These are phyloP conservation scores for Fusarium nanum DNA, from an alignment of 2,329 filamentous ascomycete genomes.

Conservation along the genomic window DNA sequence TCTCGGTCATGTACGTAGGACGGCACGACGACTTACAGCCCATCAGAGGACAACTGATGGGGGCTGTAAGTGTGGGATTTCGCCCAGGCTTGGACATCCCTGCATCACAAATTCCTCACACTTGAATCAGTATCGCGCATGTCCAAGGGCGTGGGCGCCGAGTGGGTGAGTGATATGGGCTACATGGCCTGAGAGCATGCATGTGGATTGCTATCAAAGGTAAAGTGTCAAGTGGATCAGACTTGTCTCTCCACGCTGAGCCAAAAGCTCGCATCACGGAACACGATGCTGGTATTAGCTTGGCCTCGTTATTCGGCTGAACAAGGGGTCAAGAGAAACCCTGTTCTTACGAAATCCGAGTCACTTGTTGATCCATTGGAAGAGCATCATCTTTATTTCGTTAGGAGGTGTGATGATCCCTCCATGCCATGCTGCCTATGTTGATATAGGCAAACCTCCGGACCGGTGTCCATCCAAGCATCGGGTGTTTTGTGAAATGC, in stretches of 20 bases:
- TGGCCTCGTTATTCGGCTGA: constrained; percentile 5
- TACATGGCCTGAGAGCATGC: constrained; percentile 8
- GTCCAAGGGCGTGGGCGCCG: constrained; percentile 15
- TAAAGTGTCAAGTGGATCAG: constrained; percentile 42
- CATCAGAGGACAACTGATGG: constrained; percentile 4
- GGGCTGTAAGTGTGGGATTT: constrained; percentile 32
- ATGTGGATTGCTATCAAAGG: constrained; percentile 38
- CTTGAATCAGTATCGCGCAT: constrained; percentile 21
- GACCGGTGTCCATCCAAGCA: background rate
- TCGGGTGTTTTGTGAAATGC: background rate
- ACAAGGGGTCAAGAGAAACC: constrained; percentile 15
- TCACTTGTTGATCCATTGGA: constrained; percentile 18
- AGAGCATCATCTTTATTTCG: constrained; percentile 12
- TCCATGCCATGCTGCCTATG: constrained; percentile 7
- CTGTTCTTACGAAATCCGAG: constrained; percentile 9
- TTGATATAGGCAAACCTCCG: constrained; percentile 17
- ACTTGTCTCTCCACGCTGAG: constrained; percentile 23
- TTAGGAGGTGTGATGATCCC: constrained; percentile 6
- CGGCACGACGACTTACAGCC: constrained; percentile 1
- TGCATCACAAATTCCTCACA: constrained; percentile 37
- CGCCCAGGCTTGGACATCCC: constrained; percentile 20
- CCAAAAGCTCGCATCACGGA: constrained; percentile 23
- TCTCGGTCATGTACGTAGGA: constrained; percentile 18
- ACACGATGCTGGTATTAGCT: constrained; percentile 14
- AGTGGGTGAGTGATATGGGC: constrained; percentile 11